Base-by-base conservation (phyloP, 139 green algal species). In the Chlamydomonas incerta region DNA sequence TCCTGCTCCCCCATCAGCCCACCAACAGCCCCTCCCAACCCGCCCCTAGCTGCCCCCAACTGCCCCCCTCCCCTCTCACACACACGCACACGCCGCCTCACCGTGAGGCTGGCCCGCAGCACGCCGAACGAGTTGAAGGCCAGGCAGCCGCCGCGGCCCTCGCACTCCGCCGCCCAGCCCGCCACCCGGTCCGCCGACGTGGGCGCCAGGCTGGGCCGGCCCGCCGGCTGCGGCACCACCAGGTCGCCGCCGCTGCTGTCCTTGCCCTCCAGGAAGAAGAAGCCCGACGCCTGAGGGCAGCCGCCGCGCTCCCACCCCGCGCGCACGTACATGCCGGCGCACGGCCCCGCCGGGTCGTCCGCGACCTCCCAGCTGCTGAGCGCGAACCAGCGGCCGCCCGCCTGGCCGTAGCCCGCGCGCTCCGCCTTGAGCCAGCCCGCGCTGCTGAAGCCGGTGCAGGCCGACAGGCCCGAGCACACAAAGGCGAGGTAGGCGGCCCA, bases 261-360 rank as follows among this genome's bases (percentile, higher is more conserved):
- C 13, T 68, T 81, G 41, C 21, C 33, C 26, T 81, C 57, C 9
- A 70, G 23, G 5, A 81, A 60, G 34, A 71, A 71, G 58, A 71
- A 81, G 5, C 74, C 74, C 23, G 74, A 81, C 31, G 55, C 74
- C 74, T 81, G 74, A 9, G 34, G 74, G 35, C 74, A 81, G 28
- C 74, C 74, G 9, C n/a, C 57, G 33, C 57, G 57, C 29, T 29
- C 47, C 33, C 28, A 21, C 60, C 74, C 11, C 31, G n/a, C 1
- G n/a, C 74, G 57, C 57, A 71, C 34, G 55, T 81, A 81, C 20
- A 71, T 58, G n/a, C 74, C 74, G n/a, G 74, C 74, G 33, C 74
- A 81, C 3, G 34, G 34, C 2, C 74, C 74, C 5, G 33, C 74
- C 3, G 74, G 74, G 13, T 81, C 74, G 31, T 67, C 57, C 34